phyloP scores from a whole-genome alignment of 2,329 filamentous ascomycete genomes.

The Colletotrichum sp. region DNA sequence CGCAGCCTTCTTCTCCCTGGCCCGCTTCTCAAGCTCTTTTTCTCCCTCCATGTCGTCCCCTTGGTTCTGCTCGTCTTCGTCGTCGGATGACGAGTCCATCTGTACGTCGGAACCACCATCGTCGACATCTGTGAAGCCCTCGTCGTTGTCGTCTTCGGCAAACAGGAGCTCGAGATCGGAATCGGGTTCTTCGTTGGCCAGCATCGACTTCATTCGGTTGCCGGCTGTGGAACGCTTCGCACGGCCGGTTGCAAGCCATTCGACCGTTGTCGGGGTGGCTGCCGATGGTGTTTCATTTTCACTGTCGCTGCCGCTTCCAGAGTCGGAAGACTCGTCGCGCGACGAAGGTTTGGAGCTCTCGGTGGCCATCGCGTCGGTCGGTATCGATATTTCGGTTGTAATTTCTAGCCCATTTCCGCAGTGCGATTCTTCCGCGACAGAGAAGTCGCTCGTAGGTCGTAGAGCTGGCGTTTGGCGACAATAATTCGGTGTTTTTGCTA shows the following conservation, averaged over 20 bases:
- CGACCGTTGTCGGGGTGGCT: conserved; percentile 44
- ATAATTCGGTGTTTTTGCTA: background rate
- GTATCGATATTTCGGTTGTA: background rate
- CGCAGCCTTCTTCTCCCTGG: conserved; percentile 67
- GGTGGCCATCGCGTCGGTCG: conserved; percentile 16
- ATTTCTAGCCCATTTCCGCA: conserved; percentile 9
- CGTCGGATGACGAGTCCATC: conserved; percentile 84
- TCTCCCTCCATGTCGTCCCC: conserved; percentile 83
- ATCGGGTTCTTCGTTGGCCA: conserved; percentile 75
- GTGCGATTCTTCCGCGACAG: background rate
- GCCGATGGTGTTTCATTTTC: conserved; percentile 31
- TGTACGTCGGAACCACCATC: conserved; percentile 75
- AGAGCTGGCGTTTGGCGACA: background rate
- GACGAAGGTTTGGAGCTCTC: conserved; percentile 2
- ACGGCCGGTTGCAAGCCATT: conserved; percentile 77
- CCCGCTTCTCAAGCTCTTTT: conserved; percentile 80
- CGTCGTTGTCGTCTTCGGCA: conserved; percentile 72
- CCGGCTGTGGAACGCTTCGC: conserved; percentile 81
- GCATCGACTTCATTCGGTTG: conserved; percentile 79
- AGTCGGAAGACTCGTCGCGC: conserved; percentile 21
- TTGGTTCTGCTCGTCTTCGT: conserved; percentile 75
- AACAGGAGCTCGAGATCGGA: conserved; percentile 77
- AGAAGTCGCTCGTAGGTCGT: background rate
- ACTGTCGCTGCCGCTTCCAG: conserved; percentile 31
- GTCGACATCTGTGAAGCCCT: conserved; percentile 72